phyloP scores from a whole-genome alignment of 495 filamentous ascomycete species.

The Annulohypoxylon nitens region DNA sequence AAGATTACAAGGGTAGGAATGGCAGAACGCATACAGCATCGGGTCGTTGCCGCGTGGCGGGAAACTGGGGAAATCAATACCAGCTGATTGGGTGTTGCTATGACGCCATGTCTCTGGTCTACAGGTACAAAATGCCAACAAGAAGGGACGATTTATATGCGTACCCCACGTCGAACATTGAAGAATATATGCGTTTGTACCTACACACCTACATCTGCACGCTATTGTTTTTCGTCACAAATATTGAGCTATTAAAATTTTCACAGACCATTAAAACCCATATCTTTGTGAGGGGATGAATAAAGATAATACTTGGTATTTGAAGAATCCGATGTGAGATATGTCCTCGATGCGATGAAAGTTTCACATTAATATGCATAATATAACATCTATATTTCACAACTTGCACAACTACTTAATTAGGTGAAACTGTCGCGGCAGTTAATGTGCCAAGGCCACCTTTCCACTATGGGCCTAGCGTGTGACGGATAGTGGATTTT shows the following conservation, averaged over 20 bases:
- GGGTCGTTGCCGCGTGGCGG: conserved; percentile 11
- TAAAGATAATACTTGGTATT: not conserved
- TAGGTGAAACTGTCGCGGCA: not conserved
- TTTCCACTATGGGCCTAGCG: not conserved
- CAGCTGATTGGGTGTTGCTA: not conserved
- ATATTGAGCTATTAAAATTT: not conserved
- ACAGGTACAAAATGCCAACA: conserved; percentile 3
- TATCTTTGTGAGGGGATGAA: too few relatives aligned
- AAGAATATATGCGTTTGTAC: not conserved
- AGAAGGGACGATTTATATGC: not conserved
- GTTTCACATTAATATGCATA: not conserved
- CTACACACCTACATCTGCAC: not conserved
- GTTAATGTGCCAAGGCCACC: not conserved
- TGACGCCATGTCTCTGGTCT: conserved; percentile 29
- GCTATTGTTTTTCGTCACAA: conserved; percentile 1
- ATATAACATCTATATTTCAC: not conserved
- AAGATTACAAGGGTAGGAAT: conserved; percentile 6
- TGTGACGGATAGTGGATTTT: not conserved
- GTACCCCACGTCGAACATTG: not conserved
- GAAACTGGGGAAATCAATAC: conserved; percentile 9
- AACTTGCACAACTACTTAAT: not conserved
- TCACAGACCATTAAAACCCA: too few relatives aligned
- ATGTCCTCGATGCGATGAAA: too few relatives aligned
- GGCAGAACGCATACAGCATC: not conserved
- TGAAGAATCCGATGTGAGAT: too few relatives aligned